A percentile compares a stretch with the other conserved stretches of the same genome.
Evolutionary conservation across 2,329 filamentous ascomycete genomes (phyloP).

Genomic region (Graphilbum fragrans): DNA sequence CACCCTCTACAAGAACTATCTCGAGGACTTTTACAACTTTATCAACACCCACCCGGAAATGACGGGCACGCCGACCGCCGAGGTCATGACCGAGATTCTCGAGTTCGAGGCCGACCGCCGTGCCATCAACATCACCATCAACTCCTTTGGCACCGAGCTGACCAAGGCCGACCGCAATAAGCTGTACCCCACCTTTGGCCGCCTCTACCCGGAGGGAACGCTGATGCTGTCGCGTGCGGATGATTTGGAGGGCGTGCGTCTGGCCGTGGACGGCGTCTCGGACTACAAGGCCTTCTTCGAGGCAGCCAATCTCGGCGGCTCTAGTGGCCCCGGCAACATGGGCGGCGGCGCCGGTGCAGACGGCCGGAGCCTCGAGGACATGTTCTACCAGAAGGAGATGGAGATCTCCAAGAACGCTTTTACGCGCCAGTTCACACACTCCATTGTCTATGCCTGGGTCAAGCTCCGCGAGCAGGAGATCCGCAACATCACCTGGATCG

Average conservation of each 20-base stretch:
- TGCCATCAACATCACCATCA: constrained; percentile 97
- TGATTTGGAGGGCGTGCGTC: constrained; percentile 82
- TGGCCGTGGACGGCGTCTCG: constrained; percentile 83
- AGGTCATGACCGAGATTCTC: constrained; percentile 91
- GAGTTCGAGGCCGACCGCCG: constrained; percentile 94
- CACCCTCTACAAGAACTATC: constrained; percentile 98
- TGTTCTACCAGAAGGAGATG: constrained; percentile 99
- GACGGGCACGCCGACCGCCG: constrained; percentile 74
- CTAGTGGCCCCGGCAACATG: constrained; percentile 71
- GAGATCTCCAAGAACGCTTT: constrained; percentile 92
- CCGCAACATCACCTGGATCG: constrained; percentile 98
- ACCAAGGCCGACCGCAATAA: constrained; percentile 90
- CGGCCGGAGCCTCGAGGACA: constrained; percentile 82
- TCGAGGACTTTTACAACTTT: constrained; percentile 94
- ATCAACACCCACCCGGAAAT: constrained; percentile 84
- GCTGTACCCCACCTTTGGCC: constrained; percentile 86
- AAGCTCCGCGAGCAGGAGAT: constrained; percentile 99
- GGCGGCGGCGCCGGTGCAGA: constrained; percentile 67
- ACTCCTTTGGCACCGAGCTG: constrained; percentile 95
- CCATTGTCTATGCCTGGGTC: constrained; percentile 95
- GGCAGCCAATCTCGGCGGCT: constrained; percentile 64
- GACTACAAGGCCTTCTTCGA: constrained; percentile 98
- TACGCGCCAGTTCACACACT: constrained; percentile 88
- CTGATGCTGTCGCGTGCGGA: constrained; percentile 91
- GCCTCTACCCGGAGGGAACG: constrained; percentile 85